Percentiles rank a stretch among this genome's conserved stretches.
phyloP scores from a whole-genome alignment of 2,329 filamentous ascomycete genomes.

The Colletotrichum tropicale region DNA sequence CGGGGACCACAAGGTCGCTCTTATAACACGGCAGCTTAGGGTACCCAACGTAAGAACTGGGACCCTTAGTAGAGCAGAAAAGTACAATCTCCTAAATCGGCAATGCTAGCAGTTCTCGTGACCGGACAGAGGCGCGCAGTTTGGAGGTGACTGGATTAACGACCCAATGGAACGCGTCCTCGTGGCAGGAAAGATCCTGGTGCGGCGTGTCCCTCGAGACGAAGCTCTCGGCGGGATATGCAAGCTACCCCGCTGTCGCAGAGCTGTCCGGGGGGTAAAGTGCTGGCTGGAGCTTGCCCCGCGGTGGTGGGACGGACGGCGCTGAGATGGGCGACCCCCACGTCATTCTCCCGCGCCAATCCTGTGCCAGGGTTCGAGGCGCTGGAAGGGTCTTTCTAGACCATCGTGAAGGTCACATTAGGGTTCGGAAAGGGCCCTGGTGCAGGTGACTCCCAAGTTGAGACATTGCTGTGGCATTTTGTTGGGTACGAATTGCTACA shows the following conservation, averaged over 20 bases:
- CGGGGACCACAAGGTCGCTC: neutral
- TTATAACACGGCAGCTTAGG: neutral
- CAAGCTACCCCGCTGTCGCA: conserved; percentile 16
- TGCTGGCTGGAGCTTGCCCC: conserved; percentile 10
- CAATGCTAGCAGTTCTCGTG: conserved; percentile 3
- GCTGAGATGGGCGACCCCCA: conserved; percentile 2
- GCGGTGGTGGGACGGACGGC: neutral
- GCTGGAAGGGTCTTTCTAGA: neutral
- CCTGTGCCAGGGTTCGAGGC: neutral
- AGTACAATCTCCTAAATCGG: neutral
- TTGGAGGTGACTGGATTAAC: neutral
- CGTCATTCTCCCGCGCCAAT: conserved; percentile 20
- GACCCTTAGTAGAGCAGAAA: neutral
- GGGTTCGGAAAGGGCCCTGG: neutral
- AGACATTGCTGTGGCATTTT: neutral
- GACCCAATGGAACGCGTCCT: conserved; percentile 7
- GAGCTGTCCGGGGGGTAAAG: neutral
- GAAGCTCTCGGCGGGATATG: neutral
- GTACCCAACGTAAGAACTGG: neutral
- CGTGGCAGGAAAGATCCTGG: neutral
- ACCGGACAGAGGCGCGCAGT: neutral
- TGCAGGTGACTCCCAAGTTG: neutral
- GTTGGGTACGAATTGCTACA: neutral
- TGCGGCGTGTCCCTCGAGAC: neutral
- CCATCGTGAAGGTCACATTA: neutral